These are phyloP conservation scores for Paracamarosporium sp. DNA, from an alignment of 2,329 filamentous ascomycete genomes.

Conservation along the genomic window DNA sequence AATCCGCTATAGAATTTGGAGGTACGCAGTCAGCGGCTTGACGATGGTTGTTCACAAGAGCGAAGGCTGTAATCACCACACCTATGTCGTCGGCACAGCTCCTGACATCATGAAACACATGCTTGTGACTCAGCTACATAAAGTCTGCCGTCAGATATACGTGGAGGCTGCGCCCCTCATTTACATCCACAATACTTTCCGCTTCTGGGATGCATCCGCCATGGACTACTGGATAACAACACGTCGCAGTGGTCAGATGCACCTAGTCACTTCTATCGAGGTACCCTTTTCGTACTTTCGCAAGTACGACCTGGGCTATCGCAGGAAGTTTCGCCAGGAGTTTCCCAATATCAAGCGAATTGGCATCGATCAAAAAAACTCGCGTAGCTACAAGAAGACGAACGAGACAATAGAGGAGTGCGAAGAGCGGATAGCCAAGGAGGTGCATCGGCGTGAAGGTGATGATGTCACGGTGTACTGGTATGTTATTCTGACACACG, in stretches of 20 bases:
- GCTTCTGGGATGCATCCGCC: not conserved
- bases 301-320: conserved; percentile 9
- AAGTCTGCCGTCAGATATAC: conserved; percentile 20
- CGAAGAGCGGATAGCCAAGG: conserved; percentile 9
- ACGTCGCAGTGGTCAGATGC: conserved; percentile 13
- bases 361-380: conserved; percentile 1
- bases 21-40: not conserved
- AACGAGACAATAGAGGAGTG: conserved; percentile 1
- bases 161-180: conserved; percentile 14
- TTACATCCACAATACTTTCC: conserved; percentile 16
- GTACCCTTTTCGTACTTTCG: conserved; percentile 15
- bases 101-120: too few species aligned
- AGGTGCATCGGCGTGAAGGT: conserved; percentile 16
- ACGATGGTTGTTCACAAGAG: not conserved
- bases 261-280: conserved; percentile 15
- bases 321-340: conserved; percentile 10
- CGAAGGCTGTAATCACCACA: not conserved
- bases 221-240: conserved; percentile 18
- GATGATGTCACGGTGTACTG: conserved; percentile 7
- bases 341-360: conserved; percentile 19
- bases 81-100: too few species aligned
- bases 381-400: not conserved
- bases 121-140: conserved; percentile 1
- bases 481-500: not conserved
- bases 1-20: conserved; percentile 14